A percentile compares a stretch with the other conserved stretches of the same genome.
Conservation (phyloP, 345 rosid species). For the Kandelia obovata region DNA sequence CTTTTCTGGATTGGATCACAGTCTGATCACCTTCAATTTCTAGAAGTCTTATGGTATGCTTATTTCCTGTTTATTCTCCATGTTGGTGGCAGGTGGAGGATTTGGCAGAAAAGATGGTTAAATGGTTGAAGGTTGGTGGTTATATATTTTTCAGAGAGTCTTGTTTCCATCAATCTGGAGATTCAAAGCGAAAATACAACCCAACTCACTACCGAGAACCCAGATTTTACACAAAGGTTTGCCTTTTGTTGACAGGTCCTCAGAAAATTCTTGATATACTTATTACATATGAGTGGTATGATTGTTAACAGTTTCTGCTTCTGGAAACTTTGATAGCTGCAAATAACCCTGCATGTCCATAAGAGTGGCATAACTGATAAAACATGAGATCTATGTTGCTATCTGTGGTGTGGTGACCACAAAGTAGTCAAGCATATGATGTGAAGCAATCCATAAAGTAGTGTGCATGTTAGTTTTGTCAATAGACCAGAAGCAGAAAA, state of each 20-base stretch:
- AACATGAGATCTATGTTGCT: no score
- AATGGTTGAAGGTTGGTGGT: slow-evolving; percentile 91
- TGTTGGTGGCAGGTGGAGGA: slow-evolving; percentile 54
- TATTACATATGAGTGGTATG: neutral
- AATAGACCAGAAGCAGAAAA: no score
- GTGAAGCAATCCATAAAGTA: no score
- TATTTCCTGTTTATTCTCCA: neutral
- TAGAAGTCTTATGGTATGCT: neutral
- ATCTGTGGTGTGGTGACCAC: no score
- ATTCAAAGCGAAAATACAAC: slow-evolving; percentile 65
- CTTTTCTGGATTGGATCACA: no score
- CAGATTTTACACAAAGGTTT: slow-evolving; percentile 84
- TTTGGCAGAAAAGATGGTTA: slow-evolving; percentile 69
- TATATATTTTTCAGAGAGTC: slow-evolving; percentile 91
- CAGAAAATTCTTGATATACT: slow-evolving; percentile 1
- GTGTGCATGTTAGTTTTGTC: no score
- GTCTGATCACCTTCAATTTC: no score
- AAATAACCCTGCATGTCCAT: no score
- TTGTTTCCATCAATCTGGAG: slow-evolving; percentile 96
- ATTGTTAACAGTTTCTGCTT: no score
- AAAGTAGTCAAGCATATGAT: no score
- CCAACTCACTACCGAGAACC: slow-evolving; percentile 99
- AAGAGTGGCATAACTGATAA: no score
- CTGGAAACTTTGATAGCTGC: no score
- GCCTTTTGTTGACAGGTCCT: slow-evolving; percentile 9